Evolutionary conservation across 345 rosid genomes (phyloP), one percentile per base, ranked within the genome.

Genomic region (Salix exigua): DNA sequence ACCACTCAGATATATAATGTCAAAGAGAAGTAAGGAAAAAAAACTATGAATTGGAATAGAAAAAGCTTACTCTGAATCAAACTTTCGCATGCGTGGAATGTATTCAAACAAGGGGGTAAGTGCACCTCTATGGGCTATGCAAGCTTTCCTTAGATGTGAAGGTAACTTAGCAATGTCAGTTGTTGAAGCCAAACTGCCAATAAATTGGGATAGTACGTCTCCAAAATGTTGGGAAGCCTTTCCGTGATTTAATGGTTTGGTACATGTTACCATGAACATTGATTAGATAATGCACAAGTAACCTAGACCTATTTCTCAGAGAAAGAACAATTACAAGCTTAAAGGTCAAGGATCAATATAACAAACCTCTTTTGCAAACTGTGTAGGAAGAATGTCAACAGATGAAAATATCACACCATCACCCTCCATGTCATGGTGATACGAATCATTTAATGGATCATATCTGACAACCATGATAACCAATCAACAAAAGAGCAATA

Each of bases 171-270:
- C 51, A 71, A 88, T 72, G 74, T 93, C 89, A 66, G 77, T 68
- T 72, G 87, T 84, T 18, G 93, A 91, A 58, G 97, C 94, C 83
- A 95, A 84, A 81, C 84, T 87, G 73, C 92, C 91, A 21, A 88
- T 84, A 82, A 92, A 93, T 63, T 86, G 80, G 6, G 92, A 92
- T 33, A 95, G 89, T 81, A 91, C 88, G 81, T 91, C 89, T 83
- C 99, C 99, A 62, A 95, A 95, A 88, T 95, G 96, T 75, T 84
- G 92, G 53, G 99, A 91, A 80, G 99, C 96, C 99, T 95, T 79
- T 71, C 70, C 40, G 75, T 14, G 71, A 81, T 75, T 70, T 75
- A 77, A 80, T 62, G 62, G 78, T 38, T 78, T 9, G 70, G 58
- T 61, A 72, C 62, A 74, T 12, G 70, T 48, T 48, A 76, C 30